phyloP scores from a whole-genome alignment of 2,329 filamentous ascomycete genomes.

The Myotisia sp. region DNA sequence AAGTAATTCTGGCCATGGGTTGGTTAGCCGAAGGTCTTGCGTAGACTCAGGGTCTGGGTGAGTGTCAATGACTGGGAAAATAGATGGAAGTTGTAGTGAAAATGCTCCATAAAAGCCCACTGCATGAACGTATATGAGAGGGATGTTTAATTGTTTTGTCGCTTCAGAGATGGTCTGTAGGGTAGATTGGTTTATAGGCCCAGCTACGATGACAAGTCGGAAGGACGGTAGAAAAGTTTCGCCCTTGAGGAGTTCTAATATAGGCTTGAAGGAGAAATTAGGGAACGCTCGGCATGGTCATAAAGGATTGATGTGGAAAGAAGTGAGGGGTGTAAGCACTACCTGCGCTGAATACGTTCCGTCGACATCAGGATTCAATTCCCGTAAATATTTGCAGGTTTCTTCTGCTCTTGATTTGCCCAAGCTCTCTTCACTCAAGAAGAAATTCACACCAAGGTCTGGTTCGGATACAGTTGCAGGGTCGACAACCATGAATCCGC shows the following conservation, averaged over 20 bases:
- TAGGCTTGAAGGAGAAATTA: constrained; percentile 16
- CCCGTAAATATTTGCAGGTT: constrained; percentile 60
- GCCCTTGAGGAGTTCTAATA: constrained; percentile 25
- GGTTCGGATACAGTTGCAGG: constrained; percentile 59
- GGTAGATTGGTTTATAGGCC: constrained; percentile 41
- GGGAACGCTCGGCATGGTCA: constrained; percentile 5
- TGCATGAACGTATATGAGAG: constrained; percentile 73
- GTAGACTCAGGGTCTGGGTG: constrained; percentile 79
- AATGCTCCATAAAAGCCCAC: constrained; percentile 86
- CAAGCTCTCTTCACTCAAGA: constrained; percentile 64
- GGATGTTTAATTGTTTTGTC: constrained; percentile 46
- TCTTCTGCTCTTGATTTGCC: constrained; percentile 67
- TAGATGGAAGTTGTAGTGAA: constrained; percentile 59
- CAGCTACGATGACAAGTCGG: constrained; percentile 47
- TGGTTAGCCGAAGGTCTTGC: constrained; percentile 68
- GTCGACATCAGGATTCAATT: constrained; percentile 84
- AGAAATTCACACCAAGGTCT: constrained; percentile 94
- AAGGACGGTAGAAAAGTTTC: constrained; percentile 33
- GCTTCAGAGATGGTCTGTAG: constrained; percentile 38
- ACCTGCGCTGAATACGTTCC: constrained; percentile 54
- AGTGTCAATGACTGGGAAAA: constrained; percentile 87
- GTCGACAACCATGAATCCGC: constrained; percentile 82
- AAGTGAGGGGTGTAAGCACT: constrained; percentile 9
- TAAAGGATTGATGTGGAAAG: background rate
- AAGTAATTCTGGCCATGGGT: constrained; percentile 70